Conservation (phyloP, 371 early-diverging fungal genomes). For the Umbelopsis sp. region DNA sequence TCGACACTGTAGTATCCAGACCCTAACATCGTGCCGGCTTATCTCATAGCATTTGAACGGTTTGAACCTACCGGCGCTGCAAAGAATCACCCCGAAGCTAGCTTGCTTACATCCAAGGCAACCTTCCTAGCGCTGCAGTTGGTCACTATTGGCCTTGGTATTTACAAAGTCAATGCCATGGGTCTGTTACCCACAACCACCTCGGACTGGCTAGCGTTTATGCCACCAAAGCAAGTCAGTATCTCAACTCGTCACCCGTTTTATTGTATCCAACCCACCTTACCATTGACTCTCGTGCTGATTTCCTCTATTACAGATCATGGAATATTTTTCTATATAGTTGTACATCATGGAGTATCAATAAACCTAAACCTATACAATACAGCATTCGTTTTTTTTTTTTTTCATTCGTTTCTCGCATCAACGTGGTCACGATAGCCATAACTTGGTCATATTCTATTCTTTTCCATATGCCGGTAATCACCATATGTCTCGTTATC, state of each 20-base stretch:
- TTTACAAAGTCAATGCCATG: conserved; percentile 92
- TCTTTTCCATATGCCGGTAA: too few species aligned
- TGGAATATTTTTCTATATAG: not conserved
- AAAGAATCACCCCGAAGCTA: conserved; percentile 44
- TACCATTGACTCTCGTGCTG: not conserved
- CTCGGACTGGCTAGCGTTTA: conserved; percentile 95
- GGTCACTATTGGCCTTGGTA: conserved; percentile 79
- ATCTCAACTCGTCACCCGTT: not conserved
- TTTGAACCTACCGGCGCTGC: conserved; percentile 59
- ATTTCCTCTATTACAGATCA: not conserved
- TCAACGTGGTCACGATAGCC: too few species aligned
- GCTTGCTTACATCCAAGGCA: conserved; percentile 77
- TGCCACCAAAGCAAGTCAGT: conserved; percentile 69
- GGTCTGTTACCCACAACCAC: conserved; percentile 93
- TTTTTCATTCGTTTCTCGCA: not conserved
- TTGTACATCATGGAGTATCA: not conserved
- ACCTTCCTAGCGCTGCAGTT: conserved; percentile 81
- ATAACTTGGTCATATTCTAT: too few species aligned
- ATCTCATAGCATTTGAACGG: conserved; percentile 63
- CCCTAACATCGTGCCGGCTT: not conserved
- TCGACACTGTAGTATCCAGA: not conserved
- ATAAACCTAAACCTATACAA: too few species aligned
- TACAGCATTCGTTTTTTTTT: not conserved
- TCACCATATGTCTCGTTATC: too few species aligned
- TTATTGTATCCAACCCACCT: not conserved